Base-by-base conservation (phyloP, 1,284 basidiomycete genomes). In the Erythrobasidium hasegawianum region DNA sequence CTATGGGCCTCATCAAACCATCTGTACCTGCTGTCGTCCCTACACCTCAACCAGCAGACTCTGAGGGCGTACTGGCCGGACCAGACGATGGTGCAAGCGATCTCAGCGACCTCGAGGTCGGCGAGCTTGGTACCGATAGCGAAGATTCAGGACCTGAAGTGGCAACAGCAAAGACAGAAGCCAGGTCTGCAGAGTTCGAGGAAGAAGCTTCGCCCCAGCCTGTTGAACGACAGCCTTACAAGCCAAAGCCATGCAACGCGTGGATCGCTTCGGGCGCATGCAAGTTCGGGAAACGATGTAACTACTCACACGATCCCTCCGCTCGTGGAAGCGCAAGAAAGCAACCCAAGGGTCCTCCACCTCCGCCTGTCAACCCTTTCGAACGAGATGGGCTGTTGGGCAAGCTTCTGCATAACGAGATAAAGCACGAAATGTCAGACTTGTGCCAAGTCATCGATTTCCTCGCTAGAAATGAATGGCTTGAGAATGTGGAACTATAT, bases 391-490 rank as follows among this genome's bases (percentile, higher is more conserved):
- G 57, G 20, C 62, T 65, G 16, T 40, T 71, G 57, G 53, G 69
- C 10, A 72, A 91, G 86, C 79, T 96, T n/a, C 82, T 97, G 5
- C 81, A 87, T 20, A 88, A 87, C 11, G 94, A 97, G 74, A 92
- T 97, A 57, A 85, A 87, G 27, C 84, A 91, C 73, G 94, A 95
- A 0, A 83, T 96, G 3, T 91, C 90, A 1, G 94, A 96, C 76
- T 81, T 97, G 1, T 90, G 92, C 0, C 95, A 97, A 77, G 90
- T 89, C 1, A 89, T 97, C 73, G 86, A 86, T 38, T 98, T 97
- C 77, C 78, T 97, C 14, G 90, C 91, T 1, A 88, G 90, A 69
- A 98, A 98, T 72, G 86, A 92, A 73, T 94, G 95, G 79, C 80
- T 98, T 14, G 79, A 83, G 53, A 83, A 84, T 54, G 91, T 97